These are phyloP conservation scores for Pluteus cervinus DNA, from an alignment of 768 basidiomycete genomes.

Conservation along the genomic window DNA sequence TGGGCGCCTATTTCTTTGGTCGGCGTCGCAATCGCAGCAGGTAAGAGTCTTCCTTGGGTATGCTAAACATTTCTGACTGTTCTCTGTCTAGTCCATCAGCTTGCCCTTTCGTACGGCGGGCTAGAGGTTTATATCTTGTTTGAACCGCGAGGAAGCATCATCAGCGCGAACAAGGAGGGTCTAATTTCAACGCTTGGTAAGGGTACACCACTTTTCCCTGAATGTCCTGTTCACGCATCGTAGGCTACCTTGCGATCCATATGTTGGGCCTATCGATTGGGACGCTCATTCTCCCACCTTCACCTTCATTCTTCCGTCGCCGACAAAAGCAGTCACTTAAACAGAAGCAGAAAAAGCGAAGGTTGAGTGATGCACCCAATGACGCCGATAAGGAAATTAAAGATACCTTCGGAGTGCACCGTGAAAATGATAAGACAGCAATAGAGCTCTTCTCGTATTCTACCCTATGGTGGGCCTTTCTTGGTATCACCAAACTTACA, in stretches of 20 bases:
- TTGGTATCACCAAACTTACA: conserved; percentile 33
- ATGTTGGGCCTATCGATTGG: conserved; percentile 81
- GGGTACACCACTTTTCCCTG: conserved; percentile 2
- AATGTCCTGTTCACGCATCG: background rate
- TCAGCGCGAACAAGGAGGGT: conserved; percentile 91
- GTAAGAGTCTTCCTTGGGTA: conserved; percentile 28
- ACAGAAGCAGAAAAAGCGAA: conserved; percentile 11
- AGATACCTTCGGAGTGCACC: conserved; percentile 25
- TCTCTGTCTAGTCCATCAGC: conserved; percentile 65
- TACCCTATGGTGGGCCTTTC: conserved; percentile 69
- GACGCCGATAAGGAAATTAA: too few relatives aligned
- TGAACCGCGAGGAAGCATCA: conserved; percentile 52
- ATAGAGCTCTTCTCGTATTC: conserved; percentile 75
- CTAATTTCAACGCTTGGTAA: conserved; percentile 71
- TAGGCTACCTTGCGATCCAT: conserved; percentile 89
- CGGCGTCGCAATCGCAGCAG: conserved; percentile 52
- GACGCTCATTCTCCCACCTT: conserved; percentile 72
- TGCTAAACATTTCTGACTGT: background rate
- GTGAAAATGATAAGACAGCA: conserved; percentile 69
- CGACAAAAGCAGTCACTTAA: conserved; percentile 27
- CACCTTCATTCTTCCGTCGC: conserved; percentile 65
- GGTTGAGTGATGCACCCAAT: conserved; percentile 7
- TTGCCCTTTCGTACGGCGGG: conserved; percentile 45
- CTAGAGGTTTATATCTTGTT: conserved; percentile 62
- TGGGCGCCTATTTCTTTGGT: conserved; percentile 54